Percentiles rank a stretch among this genome's conserved stretches.
Conservation (phyloP, 768 basidiomycete genomes). For the Tricholoma sp. region DNA sequence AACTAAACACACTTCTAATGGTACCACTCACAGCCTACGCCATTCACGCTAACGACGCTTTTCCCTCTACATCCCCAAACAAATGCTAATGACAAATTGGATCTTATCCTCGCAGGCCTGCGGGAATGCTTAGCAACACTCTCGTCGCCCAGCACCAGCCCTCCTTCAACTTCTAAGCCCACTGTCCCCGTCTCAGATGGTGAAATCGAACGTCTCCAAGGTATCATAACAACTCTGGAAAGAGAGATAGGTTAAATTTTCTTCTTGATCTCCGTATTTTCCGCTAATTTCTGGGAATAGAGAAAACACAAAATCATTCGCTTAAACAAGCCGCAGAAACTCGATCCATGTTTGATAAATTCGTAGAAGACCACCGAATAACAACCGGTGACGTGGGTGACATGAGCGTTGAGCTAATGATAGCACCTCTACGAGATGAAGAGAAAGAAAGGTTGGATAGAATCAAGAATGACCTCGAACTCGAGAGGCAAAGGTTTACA, state of each 20-base stretch:
- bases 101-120: conserved; percentile 37
- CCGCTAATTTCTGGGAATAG: conserved; percentile 1
- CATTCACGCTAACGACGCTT: conserved; percentile 41
- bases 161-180: conserved; percentile 11
- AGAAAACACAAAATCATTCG: conserved; percentile 31
- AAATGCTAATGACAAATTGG: conserved; percentile 44
- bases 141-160: conserved; percentile 21
- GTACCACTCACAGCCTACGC: conserved; percentile 30
- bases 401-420: conserved; percentile 49
- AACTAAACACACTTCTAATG: conserved; percentile 5
- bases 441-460: conserved; percentile 50
- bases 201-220: conserved; percentile 48
- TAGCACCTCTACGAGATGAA: conserved; percentile 45
- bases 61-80: conserved; percentile 52
- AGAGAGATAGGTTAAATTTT: conserved; percentile 50
- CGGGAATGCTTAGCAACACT: conserved; percentile 29
- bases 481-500: conserved; percentile 59
- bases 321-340: conserved; percentile 37
- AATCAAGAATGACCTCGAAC: conserved; percentile 53
- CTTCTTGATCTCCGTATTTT: neutral
- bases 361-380: conserved; percentile 40
- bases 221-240: conserved; percentile 44
- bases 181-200: conserved; percentile 24
- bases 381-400: conserved; percentile 32
- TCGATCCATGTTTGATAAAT: conserved; percentile 51